A percentile compares a stretch with the other conserved stretches of the same genome.
phyloP scores from a whole-genome alignment of 805 yeast species.

The Metahyphopichia silvanorum region DNA sequence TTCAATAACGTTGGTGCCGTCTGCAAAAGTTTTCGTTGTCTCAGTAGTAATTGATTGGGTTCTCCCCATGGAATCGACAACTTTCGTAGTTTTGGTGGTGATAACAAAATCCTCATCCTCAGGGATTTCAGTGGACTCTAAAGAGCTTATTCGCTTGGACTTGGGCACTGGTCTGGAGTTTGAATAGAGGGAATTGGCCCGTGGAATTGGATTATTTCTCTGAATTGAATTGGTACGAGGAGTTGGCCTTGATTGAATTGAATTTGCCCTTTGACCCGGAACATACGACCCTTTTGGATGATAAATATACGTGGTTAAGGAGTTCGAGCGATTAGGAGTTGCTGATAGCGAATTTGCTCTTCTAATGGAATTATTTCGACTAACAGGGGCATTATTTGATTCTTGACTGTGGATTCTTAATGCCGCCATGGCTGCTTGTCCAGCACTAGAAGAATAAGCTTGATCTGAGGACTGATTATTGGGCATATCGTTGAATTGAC shows the following conservation, averaged over 20 bases:
- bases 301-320: constrained; percentile 34
- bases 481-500: constrained; percentile 24
- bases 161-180: not conserved
- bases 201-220: not conserved
- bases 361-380: constrained; percentile 2
- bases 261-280: constrained; percentile 20
- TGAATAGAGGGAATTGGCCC: not conserved
- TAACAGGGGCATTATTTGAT: constrained; percentile 3
- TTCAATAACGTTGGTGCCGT: constrained; percentile 42
- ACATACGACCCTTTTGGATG: constrained; percentile 38
- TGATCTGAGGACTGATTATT: constrained; percentile 17
- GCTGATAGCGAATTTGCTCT: constrained; percentile 21
- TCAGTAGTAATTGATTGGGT: constrained; percentile 35
- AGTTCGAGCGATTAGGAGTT: constrained; percentile 21
- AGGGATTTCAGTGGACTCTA: constrained; percentile 6
- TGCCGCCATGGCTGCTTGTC: constrained; percentile 41
- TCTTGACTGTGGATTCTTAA: constrained; percentile 26
- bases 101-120: constrained; percentile 16
- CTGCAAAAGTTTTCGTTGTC: constrained; percentile 34
- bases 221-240: not conserved
- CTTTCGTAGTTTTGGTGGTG: constrained; percentile 42
- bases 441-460: constrained; percentile 30
- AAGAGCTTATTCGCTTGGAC: no score
- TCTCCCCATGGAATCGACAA: constrained; percentile 38
- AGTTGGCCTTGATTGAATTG: not conserved